Evolutionary conservation across 2,329 filamentous ascomycete species (phyloP).

Genomic region (Aspergillus nomiae): DNA sequence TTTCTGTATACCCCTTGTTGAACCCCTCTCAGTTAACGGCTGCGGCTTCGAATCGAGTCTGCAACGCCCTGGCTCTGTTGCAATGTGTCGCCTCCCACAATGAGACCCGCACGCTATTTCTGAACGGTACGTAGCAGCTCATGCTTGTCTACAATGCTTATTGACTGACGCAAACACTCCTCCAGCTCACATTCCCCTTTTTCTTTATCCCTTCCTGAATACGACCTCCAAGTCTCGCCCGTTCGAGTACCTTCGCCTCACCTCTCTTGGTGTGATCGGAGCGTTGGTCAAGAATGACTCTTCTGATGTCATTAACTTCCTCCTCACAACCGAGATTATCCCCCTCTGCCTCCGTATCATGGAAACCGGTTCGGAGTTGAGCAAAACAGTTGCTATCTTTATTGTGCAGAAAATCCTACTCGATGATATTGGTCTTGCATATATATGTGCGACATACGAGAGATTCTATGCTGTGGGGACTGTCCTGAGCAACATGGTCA

Average conservation of each 20-base stretch:
- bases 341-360: slow-evolving; percentile 96
- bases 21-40: slow-evolving; percentile 97
- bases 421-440: slow-evolving; percentile 93
- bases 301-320: slow-evolving; percentile 97
- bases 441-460: slow-evolving; percentile 98
- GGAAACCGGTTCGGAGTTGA: slow-evolving; percentile 97
- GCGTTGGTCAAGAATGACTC: slow-evolving; percentile 98
- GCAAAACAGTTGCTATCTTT: slow-evolving; percentile 98
- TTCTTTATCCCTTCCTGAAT: slow-evolving; percentile 97
- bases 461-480: slow-evolving; percentile 97
- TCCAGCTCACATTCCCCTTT: slow-evolving; percentile 91
- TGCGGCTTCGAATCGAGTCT: slow-evolving; percentile 95
- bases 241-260: slow-evolving; percentile 95
- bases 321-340: slow-evolving; percentile 97
- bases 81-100: slow-evolving; percentile 98
- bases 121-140: slow-evolving; percentile 69
- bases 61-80: slow-evolving; percentile 91
- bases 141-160: neutral
- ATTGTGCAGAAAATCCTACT: slow-evolving; percentile 99
- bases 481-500: slow-evolving; percentile 97
- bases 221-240: slow-evolving; percentile 97
- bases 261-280: slow-evolving; percentile 93
- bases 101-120: slow-evolving; percentile 88
- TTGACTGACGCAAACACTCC: neutral
- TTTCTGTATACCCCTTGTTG: slow-evolving; percentile 94